Evolutionary conservation across 352 stramenopile genomes (phyloP).

Genomic region (Phytopythium mirpurense): DNA sequence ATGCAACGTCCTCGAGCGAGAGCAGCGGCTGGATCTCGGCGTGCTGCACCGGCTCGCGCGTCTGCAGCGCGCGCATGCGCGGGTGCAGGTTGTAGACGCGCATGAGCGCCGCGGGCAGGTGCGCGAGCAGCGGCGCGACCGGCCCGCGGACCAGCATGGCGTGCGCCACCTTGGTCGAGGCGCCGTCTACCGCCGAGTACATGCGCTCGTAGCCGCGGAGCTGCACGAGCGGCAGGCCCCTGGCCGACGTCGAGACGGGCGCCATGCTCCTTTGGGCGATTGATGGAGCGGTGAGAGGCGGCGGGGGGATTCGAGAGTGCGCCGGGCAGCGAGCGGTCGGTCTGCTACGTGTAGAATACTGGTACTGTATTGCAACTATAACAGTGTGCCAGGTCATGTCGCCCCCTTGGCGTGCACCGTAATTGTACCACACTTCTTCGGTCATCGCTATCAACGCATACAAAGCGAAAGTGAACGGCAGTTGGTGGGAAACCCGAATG

Average conservation of each 20-base stretch:
- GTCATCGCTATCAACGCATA: too few species aligned
- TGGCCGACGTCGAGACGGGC: slow-evolving; percentile 7
- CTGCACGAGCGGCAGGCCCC: slow-evolving; percentile 14
- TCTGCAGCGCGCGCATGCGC: slow-evolving; percentile 25
- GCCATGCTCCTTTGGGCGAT: too few species aligned
- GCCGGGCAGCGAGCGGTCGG: too few species aligned
- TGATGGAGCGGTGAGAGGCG: too few species aligned
- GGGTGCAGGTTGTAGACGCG: slow-evolving; percentile 35
- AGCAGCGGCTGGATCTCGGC: slow-evolving; percentile 24
- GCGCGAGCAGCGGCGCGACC: slow-evolving; percentile 6
- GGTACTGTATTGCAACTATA: too few species aligned
- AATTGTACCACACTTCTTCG: too few species aligned
- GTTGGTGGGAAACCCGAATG: too few species aligned
- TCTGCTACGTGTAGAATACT: too few species aligned
- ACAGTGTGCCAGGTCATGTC: too few species aligned
- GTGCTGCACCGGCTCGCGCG: slow-evolving; percentile 15
- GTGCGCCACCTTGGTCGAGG: slow-evolving; percentile 21
- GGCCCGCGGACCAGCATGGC: slow-evolving; percentile 17
- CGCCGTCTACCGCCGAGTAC: slow-evolving; percentile 19
- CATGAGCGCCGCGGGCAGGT: slow-evolving; percentile 18
- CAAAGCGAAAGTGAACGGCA: too few species aligned
- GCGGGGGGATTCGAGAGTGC: too few species aligned
- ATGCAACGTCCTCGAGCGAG: slow-evolving; percentile 16
- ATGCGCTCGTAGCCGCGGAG: slow-evolving; percentile 24
- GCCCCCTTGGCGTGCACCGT: too few species aligned